Evolutionary conservation across 2,329 filamentous ascomycete species (phyloP), one percentile per base, ranked within the genome.

Genomic region (Aureobasidium vineae): DNA sequence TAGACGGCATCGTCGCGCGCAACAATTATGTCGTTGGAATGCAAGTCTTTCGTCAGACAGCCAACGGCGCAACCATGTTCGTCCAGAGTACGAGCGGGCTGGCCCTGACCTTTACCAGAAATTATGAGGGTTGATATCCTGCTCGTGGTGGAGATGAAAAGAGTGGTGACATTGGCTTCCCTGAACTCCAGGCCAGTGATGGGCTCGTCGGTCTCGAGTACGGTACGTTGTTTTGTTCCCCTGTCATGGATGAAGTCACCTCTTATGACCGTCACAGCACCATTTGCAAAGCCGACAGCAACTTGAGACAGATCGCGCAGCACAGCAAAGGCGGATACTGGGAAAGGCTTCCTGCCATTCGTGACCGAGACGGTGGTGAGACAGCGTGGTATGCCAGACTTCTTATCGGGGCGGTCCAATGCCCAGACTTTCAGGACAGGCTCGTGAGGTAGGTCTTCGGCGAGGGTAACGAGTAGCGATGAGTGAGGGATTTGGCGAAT

Each of bases 391-490:
- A 89, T 82, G 49, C 92, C 92, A 5, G 91, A 96, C 83, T 96
- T 98, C 84, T 95, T 98, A 71, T 96, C 92, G 4, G 89, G 84
- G 79, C 93, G 96, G 76, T 98, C 93, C 71, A 99, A 82, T 26
- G 92, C 94, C 95, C 95, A 99, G n/a, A 98, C 94, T 77, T 97
- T 98, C 68, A 99, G 79, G 23, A 94, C 85, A 0, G 95, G 94
- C 72, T 98, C 92, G 72, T 86, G 90, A 45, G 90, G 90, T 63
- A 97, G 81, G 73, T 98, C 93, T 78, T 99, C 95, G 67, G 90
- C 86, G 68, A 94, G 83, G 0, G 95, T 98, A 41, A 97, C 88
- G 33, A 99, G 83, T 69, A 97, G 79, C 64, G 91, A 89, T 0
- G 93, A 97, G 41, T 91, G 90, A 70, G 93, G 90, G 36, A 98